Evolutionary conservation across 352 stramenopile genomes (phyloP), one percentile per base, ranked within the genome.

Genomic region (Globisporangium acanthophoron): DNA sequence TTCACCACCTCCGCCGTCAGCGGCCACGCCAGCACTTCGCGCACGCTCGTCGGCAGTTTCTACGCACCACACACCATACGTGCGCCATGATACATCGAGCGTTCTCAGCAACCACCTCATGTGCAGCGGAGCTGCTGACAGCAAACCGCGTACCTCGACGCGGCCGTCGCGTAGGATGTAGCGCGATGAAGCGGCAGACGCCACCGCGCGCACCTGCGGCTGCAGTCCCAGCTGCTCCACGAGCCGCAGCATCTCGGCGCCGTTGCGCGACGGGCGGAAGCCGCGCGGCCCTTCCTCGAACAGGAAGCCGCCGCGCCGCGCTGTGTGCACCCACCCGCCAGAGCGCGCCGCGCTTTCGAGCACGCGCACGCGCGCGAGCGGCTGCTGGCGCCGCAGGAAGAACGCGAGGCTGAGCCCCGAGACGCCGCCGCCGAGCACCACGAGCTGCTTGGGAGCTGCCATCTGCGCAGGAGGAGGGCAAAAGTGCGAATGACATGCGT

Each of bases 241-340:
- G 15, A 96, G 73, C 2, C 78, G 77, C 59, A 96, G 66, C 70
- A 94, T 91, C 65, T 94, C 82, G 44, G 85, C 71, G 27, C 87
- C 87, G 43, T 92, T 95, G 58, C 82, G 80, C 43, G 80, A 92
- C 27, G 87, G 87, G 0, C 87, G 82, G 51, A 96, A 95, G 52
- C 84, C 85, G 54, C 87, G 71, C 44, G 87, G 87, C 0, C 87
- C 87, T 56, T 88, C 74, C 62, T 96, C 87, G 58, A 96, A 94
- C 18, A 94, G 50, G 46, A 92, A 91, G 13, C 64, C 74, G n/a
- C 76, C 62, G 21, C 64, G 62, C 51, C 66, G 65, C 13, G 78
- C 78, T 8, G 85, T 92, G 20, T 71, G 74, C 58, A 94, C 72
- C 80, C 83, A 92, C 20, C 85, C 85, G 21, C 85, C 85, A 8